These are phyloP conservation scores for Yueomyces sp. DNA, from an alignment of 805 yeast species.

Conservation along the genomic window DNA sequence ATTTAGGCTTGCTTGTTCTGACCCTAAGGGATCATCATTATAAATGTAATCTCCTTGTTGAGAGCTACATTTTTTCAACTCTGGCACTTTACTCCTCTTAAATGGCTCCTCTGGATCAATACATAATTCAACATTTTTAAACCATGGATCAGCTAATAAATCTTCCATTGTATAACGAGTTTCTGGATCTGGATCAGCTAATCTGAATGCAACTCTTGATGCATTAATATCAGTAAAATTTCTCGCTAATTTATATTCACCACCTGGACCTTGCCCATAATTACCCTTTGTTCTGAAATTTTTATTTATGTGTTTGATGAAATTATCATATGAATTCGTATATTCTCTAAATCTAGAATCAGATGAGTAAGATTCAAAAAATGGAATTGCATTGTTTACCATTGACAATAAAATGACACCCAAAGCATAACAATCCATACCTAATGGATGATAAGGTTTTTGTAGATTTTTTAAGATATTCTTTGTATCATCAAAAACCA, in stretches of 20 bases:
- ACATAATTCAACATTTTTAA: slow-evolving; percentile 45
- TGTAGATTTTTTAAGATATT: slow-evolving; percentile 21
- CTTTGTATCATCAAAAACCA: slow-evolving; percentile 27
- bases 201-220: slow-evolving; percentile 60
- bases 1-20: not conserved
- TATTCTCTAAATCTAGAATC: slow-evolving; percentile 47
- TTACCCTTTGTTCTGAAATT: slow-evolving; percentile 33
- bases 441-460: slow-evolving; percentile 44
- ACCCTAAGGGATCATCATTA: not conserved
- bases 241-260: slow-evolving; percentile 57
- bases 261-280: slow-evolving; percentile 49
- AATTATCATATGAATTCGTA: slow-evolving; percentile 32
- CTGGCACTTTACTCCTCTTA: slow-evolving; percentile 1
- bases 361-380: slow-evolving; percentile 32
- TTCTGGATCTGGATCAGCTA: slow-evolving; percentile 48
- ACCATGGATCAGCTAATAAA: slow-evolving; percentile 54
- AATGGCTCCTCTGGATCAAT: slow-evolving; percentile 9
- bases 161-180: slow-evolving; percentile 42
- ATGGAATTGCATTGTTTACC: slow-evolving; percentile 47
- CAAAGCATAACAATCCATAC: slow-evolving; percentile 60
- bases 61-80: not conserved
- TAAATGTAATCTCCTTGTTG: not conserved
- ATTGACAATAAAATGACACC: slow-evolving; percentile 57
- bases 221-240: slow-evolving; percentile 45
- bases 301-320: slow-evolving; percentile 28